Evolutionary conservation across 2,329 filamentous ascomycete species (phyloP).

Genomic region (Cercospora sp.): DNA sequence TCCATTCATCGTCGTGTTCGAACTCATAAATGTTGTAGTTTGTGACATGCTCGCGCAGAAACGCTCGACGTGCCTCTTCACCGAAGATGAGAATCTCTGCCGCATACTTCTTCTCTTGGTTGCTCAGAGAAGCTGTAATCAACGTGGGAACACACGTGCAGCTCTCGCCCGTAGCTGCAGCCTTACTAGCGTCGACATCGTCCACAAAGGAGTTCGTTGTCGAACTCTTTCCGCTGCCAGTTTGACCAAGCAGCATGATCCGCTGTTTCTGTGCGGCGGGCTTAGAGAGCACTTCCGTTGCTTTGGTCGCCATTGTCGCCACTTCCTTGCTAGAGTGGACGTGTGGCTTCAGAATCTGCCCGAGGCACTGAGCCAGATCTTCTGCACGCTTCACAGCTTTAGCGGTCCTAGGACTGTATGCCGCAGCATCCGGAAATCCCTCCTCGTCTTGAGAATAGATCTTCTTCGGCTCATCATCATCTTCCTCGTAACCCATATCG

Average conservation of each 20-base stretch:
- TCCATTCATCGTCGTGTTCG: slow-evolving; percentile 7
- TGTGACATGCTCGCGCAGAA: slow-evolving; percentile 8
- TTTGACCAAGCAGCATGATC: slow-evolving; percentile 11
- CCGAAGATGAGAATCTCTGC: slow-evolving; percentile 12
- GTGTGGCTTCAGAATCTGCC: not conserved
- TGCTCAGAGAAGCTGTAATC: not conserved
- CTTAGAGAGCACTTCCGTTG: not conserved
- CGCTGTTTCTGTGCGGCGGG: not conserved
- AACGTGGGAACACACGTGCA: slow-evolving; percentile 17
- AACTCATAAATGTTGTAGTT: slow-evolving; percentile 8
- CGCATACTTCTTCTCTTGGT: slow-evolving; percentile 9
- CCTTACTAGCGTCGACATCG: slow-evolving; percentile 13
- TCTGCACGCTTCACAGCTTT: not conserved
- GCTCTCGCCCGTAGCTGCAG: slow-evolving; percentile 10
- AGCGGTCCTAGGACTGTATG: not conserved
- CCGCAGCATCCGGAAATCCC: no score
- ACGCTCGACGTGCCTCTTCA: not conserved
- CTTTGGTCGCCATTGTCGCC: not conserved
- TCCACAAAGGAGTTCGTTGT: slow-evolving; percentile 16
- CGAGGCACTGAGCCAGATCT: not conserved
- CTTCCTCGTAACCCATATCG: no score
- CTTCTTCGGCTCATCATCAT: no score
- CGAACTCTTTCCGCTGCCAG: slow-evolving; percentile 17
- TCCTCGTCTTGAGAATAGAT: no score
- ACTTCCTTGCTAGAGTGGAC: not conserved